These are phyloP conservation scores for Tuctoria greenei DNA, from an alignment of 176 grass and related monocot genomes.

Conservation along the genomic window DNA sequence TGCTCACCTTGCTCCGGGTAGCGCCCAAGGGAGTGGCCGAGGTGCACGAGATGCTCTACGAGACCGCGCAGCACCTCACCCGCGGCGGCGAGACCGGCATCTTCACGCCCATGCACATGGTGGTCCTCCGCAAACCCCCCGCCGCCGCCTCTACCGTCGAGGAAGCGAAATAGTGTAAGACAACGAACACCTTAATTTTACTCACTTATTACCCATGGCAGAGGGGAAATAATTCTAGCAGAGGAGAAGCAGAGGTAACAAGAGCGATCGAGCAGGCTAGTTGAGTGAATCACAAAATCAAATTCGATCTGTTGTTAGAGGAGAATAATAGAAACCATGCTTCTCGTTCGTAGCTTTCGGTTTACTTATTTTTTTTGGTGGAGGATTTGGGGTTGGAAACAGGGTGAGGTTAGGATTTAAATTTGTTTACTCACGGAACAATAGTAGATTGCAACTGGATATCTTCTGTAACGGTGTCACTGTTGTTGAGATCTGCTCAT, in stretches of 20 bases:
- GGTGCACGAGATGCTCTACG: constrained; percentile 98
- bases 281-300: not conserved
- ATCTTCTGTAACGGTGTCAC: not conserved
- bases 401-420: constrained; percentile 18
- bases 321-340: not conserved
- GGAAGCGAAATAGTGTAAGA: constrained; percentile 50
- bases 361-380: constrained; percentile 38
- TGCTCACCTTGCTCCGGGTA: constrained; percentile 79
- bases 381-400: constrained; percentile 34
- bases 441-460: constrained; percentile 17
- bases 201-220: constrained; percentile 13
- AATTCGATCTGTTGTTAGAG: constrained; percentile 40
- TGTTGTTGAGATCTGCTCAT: not conserved
- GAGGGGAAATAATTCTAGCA: constrained; percentile 29
- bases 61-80: constrained; percentile 86
- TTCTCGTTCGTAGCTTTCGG: constrained; percentile 37
- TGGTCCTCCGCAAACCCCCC: constrained; percentile 83
- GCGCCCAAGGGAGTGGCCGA: constrained; percentile 89
- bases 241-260: not conserved
- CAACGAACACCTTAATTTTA: constrained; percentile 2
- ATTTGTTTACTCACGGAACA: constrained; percentile 36
- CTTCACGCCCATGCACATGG: constrained; percentile 99
- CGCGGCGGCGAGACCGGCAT: constrained; percentile 83
- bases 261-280: constrained; percentile 3
- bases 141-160: not conserved